Conservation (phyloP, 495 filamentous ascomycete genomes). For the Diplogelasinospora grovesii region DNA sequence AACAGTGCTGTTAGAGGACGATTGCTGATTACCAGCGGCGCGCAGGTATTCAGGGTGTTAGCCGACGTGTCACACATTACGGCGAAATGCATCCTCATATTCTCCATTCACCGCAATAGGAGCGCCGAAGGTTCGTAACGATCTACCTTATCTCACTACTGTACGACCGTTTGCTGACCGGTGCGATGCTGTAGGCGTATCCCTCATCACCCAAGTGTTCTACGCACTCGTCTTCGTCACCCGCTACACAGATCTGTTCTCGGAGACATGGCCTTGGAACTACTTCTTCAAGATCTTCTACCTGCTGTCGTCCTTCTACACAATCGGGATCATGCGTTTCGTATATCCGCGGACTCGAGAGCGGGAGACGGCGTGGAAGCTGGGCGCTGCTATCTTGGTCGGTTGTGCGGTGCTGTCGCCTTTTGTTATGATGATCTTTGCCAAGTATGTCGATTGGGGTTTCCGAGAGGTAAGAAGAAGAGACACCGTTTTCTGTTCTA, state of each 20-base stretch:
- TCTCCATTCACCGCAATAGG: conserved; percentile 79
- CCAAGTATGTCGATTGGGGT: conserved; percentile 29
- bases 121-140: conserved; percentile 72
- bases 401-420: conserved; percentile 57
- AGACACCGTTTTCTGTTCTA: conserved; percentile 78
- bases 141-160: conserved; percentile 1
- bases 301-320: conserved; percentile 76
- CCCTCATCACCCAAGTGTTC: conserved; percentile 86
- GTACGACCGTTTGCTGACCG: background rate
- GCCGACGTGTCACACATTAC: conserved; percentile 76
- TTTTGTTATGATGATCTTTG: conserved; percentile 59
- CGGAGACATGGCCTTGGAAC: conserved; percentile 50
- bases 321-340: conserved; percentile 77
- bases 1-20: background rate
- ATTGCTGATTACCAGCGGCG: background rate
- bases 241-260: conserved; percentile 81
- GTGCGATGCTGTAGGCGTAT: conserved; percentile 56
- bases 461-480: conserved; percentile 58
- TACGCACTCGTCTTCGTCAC: conserved; percentile 81
- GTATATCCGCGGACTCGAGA: conserved; percentile 84
- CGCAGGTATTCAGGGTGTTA: conserved; percentile 66
- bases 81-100: conserved; percentile 85
- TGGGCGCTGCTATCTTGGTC: conserved; percentile 58
- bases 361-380: conserved; percentile 83
- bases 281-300: conserved; percentile 81